These are phyloP conservation scores for Paecilomyces fulvus DNA, from an alignment of 2,329 filamentous ascomycete genomes.

Conservation along the genomic window DNA sequence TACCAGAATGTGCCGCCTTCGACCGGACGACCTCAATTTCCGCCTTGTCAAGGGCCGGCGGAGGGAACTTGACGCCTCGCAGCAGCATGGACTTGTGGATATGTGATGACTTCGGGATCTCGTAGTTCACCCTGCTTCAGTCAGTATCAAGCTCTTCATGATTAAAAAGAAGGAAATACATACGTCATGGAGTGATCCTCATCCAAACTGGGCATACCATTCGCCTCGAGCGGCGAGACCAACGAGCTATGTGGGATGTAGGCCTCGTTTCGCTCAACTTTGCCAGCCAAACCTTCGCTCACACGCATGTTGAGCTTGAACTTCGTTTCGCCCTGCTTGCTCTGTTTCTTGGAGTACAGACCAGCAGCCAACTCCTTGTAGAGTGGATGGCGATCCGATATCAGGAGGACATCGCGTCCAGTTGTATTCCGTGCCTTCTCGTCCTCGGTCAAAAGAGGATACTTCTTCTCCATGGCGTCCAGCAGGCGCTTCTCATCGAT, in stretches of 20 bases:
- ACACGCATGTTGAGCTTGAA: constrained; percentile 66
- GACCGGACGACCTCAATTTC: constrained; percentile 67
- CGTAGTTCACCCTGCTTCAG: constrained; percentile 64
- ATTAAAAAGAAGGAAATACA: constrained; percentile 23
- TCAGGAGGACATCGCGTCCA: constrained; percentile 71
- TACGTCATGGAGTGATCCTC: constrained; percentile 81
- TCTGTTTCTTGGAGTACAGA: constrained; percentile 88
- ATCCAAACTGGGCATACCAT: constrained; percentile 66
- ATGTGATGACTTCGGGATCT: constrained; percentile 64
- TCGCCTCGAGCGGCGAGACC: constrained; percentile 65
- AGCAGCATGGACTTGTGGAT: constrained; percentile 92
- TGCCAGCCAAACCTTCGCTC: constrained; percentile 71
- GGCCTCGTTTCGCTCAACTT: constrained; percentile 68
- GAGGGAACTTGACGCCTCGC: constrained; percentile 66
- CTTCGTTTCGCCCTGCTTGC: constrained; percentile 57
- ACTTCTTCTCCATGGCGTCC: constrained; percentile 71
- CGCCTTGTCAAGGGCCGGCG: constrained; percentile 61
- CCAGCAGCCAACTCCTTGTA: constrained; percentile 77
- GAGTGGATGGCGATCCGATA: constrained; percentile 75
- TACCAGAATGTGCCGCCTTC: constrained; percentile 57
- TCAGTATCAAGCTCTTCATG: constrained; percentile 19
- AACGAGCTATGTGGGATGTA: constrained; percentile 80
- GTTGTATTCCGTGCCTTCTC: constrained; percentile 70
- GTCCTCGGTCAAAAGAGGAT: constrained; percentile 67
- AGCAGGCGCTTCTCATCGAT: constrained; percentile 87